Conservation (phyloP, 805 yeast species). For the Yamadazyma akitaensis region DNA sequence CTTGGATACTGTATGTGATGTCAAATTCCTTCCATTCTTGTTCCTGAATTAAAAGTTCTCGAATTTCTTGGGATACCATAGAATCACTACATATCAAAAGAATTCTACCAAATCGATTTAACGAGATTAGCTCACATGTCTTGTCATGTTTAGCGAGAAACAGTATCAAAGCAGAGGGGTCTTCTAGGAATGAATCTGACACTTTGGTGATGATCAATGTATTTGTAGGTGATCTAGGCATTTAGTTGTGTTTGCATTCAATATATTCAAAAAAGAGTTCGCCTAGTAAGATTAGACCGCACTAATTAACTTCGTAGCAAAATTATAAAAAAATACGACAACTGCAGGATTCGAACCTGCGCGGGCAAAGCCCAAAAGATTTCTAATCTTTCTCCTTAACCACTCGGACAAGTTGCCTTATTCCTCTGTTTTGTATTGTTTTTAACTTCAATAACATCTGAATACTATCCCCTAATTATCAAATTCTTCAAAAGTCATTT, state of each 20-base stretch:
- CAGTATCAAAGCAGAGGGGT: slow-evolving; percentile 26
- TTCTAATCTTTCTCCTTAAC: slow-evolving; percentile 40
- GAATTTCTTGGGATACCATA: slow-evolving; percentile 20
- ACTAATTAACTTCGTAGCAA: not conserved
- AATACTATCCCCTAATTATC: too few relatives aligned
- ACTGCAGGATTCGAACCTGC: slow-evolving; percentile 65
- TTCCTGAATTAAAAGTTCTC: slow-evolving; percentile 14
- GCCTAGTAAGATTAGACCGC: not conserved
- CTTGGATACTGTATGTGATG: slow-evolving; percentile 32
- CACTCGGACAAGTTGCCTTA: slow-evolving; percentile 38
- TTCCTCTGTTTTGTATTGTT: not conserved
- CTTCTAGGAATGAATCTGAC: slow-evolving; percentile 17
- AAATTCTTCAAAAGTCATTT: too few relatives aligned
- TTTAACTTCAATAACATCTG: not conserved
- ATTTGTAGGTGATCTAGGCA: slow-evolving; percentile 26
- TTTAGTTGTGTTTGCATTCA: not conserved
- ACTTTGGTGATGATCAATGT: slow-evolving; percentile 35
- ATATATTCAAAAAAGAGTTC: not conserved
- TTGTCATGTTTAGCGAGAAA: slow-evolving; percentile 23
- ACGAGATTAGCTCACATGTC: slow-evolving; percentile 31
- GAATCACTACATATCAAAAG: slow-evolving; percentile 30
- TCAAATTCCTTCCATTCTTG: slow-evolving; percentile 17
- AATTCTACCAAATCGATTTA: slow-evolving; percentile 32
- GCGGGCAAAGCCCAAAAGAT: slow-evolving; percentile 60
- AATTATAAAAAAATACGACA: slow-evolving; percentile 41